Evolutionary conservation across 768 basidiomycete genomes (phyloP), one percentile per base, ranked within the genome.

Genomic region (Amanita subjunquillea): DNA sequence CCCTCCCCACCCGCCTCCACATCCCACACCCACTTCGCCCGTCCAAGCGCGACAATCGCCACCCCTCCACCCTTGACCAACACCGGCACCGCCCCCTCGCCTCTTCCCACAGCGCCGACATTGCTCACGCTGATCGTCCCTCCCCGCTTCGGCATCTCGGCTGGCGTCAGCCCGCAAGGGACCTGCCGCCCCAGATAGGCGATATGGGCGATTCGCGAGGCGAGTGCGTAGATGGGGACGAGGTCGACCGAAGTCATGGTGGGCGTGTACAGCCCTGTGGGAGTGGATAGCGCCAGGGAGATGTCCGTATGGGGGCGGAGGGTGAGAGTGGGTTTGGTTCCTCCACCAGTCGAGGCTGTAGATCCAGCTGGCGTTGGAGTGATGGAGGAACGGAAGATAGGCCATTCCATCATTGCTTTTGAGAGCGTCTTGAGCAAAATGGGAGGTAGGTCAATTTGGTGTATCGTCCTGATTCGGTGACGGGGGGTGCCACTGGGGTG

Each of bases 41-140:
- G 65, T 2, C 90, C 90, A 7, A 92, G 70, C 2, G 87, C 90
- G 1, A 88, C 88, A 54, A 92, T 91, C 9, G 87, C 89, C 0
- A 92, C 79, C 0, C 91, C 91, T 0, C 89, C 88, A 0, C 88
- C 89, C 0, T 83, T 85, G 0, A 91, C 81, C 1, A 92, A 72
- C 43, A 92, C 79, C 0, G 91, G 91, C 12, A 74, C 71, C 6
- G 90, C 88, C 54, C 69, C 74, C 51, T 83, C 80, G 0, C 85
- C 88, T 8, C 70, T 72, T 0, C 86, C 91, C n/a, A 89, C 73
- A 8, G 81, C 85, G 17, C 91, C 91, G 6, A 94, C 75, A 59
- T 93, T 94, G 41, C 82, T 84, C 25, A 94, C 80, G 6, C 82
- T 88, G 45, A 92, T 65, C 7, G 91, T 91, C 2, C 85, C 88